Conservation (phyloP, 176 grass and related monocot genomes). For the Aegilops sharonensis region DNA sequence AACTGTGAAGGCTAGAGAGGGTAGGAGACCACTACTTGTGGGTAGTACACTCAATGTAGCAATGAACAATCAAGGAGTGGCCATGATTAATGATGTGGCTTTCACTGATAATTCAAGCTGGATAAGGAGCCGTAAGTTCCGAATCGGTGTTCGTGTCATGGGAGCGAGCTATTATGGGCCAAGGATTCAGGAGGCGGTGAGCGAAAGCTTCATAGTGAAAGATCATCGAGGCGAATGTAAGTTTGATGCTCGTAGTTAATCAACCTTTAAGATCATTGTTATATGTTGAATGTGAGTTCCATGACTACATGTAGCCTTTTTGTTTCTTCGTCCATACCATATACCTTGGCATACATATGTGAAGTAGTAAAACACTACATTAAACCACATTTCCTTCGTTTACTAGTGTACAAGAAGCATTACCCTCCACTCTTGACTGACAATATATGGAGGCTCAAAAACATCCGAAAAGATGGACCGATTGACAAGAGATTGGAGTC, state of each 20-base stretch:
- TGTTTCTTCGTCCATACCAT: not conserved
- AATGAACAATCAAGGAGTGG: conserved; percentile 38
- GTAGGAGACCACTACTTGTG: conserved; percentile 52
- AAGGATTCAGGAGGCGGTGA: conserved; percentile 56
- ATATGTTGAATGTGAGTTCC: not conserved
- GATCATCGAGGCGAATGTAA: conserved; percentile 78
- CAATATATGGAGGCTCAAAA: conserved; percentile 60
- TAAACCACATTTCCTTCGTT: not conserved
- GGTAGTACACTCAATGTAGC: conserved; percentile 19
- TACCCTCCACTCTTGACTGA: conserved; percentile 52
- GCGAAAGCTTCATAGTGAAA: conserved; percentile 57
- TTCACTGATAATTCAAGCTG: conserved; percentile 87
- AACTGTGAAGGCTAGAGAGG: conserved; percentile 43
- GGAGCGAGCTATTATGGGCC: not conserved
- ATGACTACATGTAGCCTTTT: not conserved
- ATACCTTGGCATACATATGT: not conserved
- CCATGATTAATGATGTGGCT: conserved; percentile 31
- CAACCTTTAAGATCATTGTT: not conserved
- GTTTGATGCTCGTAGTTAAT: not conserved
- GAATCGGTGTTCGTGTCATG: conserved; percentile 45
- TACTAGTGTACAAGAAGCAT: conserved; percentile 54
- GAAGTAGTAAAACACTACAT: not conserved
- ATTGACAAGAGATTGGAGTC: conserved; percentile 45
- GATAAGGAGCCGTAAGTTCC: conserved; percentile 52
- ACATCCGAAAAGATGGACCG: conserved; percentile 57